Percentiles rank a stretch among this genome's conserved stretches.
Conservation (phyloP, 495 filamentous ascomycete genomes). For the Daldinia grandis region DNA sequence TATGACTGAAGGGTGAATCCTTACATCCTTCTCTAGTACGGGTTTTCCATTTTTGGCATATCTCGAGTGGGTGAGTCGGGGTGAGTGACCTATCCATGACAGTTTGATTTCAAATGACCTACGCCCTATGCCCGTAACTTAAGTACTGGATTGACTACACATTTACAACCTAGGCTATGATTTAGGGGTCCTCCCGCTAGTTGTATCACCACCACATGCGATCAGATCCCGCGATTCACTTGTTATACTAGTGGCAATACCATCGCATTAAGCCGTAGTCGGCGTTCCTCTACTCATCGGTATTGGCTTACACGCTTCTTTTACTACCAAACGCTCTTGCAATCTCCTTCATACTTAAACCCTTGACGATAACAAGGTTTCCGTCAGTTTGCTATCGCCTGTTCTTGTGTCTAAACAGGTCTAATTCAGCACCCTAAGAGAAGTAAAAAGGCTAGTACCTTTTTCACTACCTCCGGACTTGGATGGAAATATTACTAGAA, state of each 20-base stretch:
- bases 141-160: background rate
- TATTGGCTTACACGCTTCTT: background rate
- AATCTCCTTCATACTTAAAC: background rate
- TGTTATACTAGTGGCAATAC: constrained; percentile 15
- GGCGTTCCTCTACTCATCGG: background rate
- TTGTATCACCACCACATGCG: constrained; percentile 17
- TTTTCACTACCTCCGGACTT: constrained; percentile 5
- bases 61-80: background rate
- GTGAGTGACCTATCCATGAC: constrained; percentile 23
- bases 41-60: constrained; percentile 8
- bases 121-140: background rate
- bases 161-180: background rate
- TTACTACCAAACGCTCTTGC: background rate
- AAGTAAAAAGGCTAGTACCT: constrained; percentile 5
- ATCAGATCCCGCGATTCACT: background rate
- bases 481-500: background rate
- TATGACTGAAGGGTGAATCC: background rate
- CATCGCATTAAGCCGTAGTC: background rate
- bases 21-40: background rate
- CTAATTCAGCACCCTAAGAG: background rate
- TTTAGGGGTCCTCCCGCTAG: background rate
- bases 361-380: background rate
- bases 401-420: constrained; percentile 13
- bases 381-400: background rate
- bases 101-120: constrained; percentile 15